phyloP scores from a whole-genome alignment of 495 filamentous ascomycete genomes.

The Neurospora sp. region DNA sequence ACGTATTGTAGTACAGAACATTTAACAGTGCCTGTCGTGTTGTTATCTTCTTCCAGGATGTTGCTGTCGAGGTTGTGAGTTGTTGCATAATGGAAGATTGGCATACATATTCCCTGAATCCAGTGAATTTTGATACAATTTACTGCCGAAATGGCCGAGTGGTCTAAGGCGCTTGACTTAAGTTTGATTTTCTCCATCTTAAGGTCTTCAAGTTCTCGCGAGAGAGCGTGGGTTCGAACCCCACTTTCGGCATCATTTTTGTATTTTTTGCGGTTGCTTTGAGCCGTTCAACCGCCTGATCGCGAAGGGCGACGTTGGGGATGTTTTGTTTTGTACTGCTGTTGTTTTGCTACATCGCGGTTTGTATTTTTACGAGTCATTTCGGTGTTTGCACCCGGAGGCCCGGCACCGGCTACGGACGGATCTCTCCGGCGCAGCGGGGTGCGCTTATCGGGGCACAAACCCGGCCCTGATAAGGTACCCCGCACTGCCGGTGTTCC shows the following conservation, averaged over 20 bases:
- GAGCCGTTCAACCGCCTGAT: not conserved
- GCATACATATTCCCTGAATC: accelerated
- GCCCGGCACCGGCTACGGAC: not conserved
- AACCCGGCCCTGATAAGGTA: not conserved
- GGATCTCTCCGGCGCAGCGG: not conserved
- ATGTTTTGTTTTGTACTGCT: not conserved
- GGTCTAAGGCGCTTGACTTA: not conserved
- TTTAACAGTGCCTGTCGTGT: too few species aligned
- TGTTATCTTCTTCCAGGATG: too few species aligned
- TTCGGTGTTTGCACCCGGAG: not conserved
- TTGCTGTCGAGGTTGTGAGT: too few species aligned
- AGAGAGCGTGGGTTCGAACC: not conserved
- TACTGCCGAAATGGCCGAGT: not conserved
- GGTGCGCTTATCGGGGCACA: not conserved
- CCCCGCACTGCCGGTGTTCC: not conserved
- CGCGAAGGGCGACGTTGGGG: too few species aligned
- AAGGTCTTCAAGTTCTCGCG: not conserved
- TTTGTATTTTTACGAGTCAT: not conserved
- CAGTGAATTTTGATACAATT: not conserved
- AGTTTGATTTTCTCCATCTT: not conserved
- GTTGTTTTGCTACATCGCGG: accelerated
- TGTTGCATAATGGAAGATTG: too few species aligned
- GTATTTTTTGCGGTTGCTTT: not conserved
- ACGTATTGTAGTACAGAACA: too few species aligned
- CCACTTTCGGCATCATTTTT: not conserved